Evolutionary conservation across 331 rosid genomes (phyloP), one percentile per base, ranked within the genome.

Genomic region (Cydonia oblonga): DNA sequence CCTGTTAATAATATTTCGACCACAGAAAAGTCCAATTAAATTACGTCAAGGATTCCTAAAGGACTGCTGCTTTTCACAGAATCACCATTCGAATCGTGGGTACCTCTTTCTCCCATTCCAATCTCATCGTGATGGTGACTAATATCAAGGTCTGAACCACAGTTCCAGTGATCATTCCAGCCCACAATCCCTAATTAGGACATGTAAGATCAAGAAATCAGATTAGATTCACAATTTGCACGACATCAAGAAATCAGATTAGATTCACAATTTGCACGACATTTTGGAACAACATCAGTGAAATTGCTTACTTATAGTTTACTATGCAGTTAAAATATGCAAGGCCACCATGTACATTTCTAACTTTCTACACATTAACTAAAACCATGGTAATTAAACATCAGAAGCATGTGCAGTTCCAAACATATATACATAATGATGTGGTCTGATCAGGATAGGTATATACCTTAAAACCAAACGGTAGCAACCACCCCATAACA

Each of bases 161-260:
- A 13, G 91, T 88, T 67, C 93, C 93, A 53, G 85, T 44, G 70
- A 89, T 72, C 89, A 89, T 87, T 72, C 96, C 96, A 9, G 74
- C 42, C 92, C 90, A 86, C 77, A 84, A 76, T 3, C 89, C 90
- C 92, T 85, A 56, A 28, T 18, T 44, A 62, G 28, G 4, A 19
- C 25, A 74, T 0, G 24, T 57, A 22, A 25, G 53, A 23, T 58
- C 32, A 52, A 24, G 15, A 24, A 64, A 64, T 9, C 6, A 63
- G 51, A 69, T 33, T 7, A 28, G 67, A 18, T 16, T 62, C 10
- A 9, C 22, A 5, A 25, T 25, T 26, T 46, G 42, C 7, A 2
- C 9, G 51, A 46, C 30, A 29, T 29, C 11, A 19, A 51, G 56
- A 16, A 51, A 51, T 16, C 56, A 51, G 20, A 51, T 16, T 51